Percentiles rank a stretch among this genome's conserved stretches.
Conservation (phyloP, 75 land plant genomes). For the Cunninghamia lanceolata region DNA sequence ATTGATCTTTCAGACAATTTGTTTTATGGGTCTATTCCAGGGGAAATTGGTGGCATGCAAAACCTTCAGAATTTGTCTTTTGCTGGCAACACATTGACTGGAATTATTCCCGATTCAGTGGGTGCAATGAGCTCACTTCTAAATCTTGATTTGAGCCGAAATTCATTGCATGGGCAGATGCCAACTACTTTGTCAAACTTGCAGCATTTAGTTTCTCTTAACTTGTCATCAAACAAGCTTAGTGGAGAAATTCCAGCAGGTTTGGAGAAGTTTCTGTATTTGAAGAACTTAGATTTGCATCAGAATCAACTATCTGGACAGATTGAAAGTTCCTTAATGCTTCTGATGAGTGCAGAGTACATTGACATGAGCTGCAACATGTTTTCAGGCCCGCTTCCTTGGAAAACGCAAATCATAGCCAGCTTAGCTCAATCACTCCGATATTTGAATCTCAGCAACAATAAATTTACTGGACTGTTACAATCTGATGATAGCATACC, state of each 20-base stretch:
- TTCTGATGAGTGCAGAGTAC: slow-evolving; percentile 44
- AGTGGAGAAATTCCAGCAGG: slow-evolving; percentile 49
- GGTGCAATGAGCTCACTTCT: slow-evolving; percentile 44
- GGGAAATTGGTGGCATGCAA: slow-evolving; percentile 47
- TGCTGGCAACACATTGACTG: slow-evolving; percentile 65
- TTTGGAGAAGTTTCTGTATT: slow-evolving; percentile 30
- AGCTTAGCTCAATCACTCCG: slow-evolving; percentile 42
- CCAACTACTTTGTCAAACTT: slow-evolving; percentile 48
- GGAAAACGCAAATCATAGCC: slow-evolving; percentile 31
- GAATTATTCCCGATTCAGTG: slow-evolving; percentile 53
- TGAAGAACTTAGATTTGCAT: slow-evolving; percentile 60
- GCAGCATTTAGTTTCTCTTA: slow-evolving; percentile 44
- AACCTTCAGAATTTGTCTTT: slow-evolving; percentile 59
- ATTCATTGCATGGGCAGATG: slow-evolving; percentile 59
- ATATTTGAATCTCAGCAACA: slow-evolving; percentile 78
- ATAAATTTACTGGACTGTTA: slow-evolving; percentile 63
- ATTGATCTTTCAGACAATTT: slow-evolving; percentile 69
- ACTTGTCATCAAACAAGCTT: slow-evolving; percentile 70
- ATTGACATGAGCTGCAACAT: slow-evolving; percentile 78
- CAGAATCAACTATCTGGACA: slow-evolving; percentile 56
- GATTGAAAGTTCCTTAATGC: slow-evolving; percentile 42
- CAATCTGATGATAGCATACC: slow-evolving; percentile 33
- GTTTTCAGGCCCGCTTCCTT: slow-evolving; percentile 34
- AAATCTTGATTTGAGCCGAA: slow-evolving; percentile 69
- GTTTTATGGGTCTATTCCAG: slow-evolving; percentile 63